phyloP scores from a whole-genome alignment of 495 filamentous ascomycete species.

The Neurospora hispaniola region DNA sequence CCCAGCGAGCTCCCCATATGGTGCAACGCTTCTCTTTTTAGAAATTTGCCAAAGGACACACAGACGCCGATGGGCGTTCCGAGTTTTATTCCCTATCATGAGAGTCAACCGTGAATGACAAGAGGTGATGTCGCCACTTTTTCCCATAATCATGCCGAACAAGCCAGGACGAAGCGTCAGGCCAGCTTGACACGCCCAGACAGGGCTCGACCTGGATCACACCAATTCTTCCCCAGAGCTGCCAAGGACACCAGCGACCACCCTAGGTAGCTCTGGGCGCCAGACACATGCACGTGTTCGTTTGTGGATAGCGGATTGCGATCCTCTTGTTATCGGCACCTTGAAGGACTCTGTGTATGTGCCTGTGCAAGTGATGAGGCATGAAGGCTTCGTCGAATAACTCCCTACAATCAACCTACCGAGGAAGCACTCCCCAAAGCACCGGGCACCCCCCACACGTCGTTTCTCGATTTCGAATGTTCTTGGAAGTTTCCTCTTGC shows the following conservation, averaged over 20 bases:
- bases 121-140: neutral
- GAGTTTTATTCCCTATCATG: neutral
- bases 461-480: neutral
- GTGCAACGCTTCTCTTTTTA: neutral
- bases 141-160: neutral
- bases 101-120: neutral
- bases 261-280: neutral
- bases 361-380: neutral
- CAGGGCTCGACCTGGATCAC: neutral
- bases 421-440: neutral
- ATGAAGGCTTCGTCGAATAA: neutral
- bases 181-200: neutral
- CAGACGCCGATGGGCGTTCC: neutral
- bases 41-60: neutral
- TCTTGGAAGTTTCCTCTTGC: neutral
- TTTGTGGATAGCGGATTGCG: neutral
- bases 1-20: neutral
- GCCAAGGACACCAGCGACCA: neutral
- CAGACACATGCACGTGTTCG: neutral
- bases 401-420: neutral
- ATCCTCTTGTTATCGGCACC: neutral
- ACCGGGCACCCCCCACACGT: neutral
- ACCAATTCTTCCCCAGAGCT: neutral
- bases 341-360: neutral
- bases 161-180: neutral